A percentile compares a stretch with the other conserved stretches of the same genome.
These are phyloP conservation scores for Fusarium oxysporum DNA, from an alignment of 2,329 filamentous ascomycete genomes.

Conservation along the genomic window DNA sequence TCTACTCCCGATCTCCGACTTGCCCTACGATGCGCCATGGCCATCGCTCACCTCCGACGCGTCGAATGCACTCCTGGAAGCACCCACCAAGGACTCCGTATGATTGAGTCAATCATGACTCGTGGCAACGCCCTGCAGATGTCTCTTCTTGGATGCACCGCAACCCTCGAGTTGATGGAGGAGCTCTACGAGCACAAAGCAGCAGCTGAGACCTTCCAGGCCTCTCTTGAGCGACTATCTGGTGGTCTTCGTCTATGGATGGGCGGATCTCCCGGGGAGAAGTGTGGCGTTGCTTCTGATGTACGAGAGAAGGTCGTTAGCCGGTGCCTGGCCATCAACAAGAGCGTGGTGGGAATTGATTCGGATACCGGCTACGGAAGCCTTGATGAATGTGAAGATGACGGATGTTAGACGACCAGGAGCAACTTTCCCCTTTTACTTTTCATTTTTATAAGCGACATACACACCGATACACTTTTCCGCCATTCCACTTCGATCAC, in stretches of 20 bases:
- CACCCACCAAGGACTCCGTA: constrained; percentile 57
- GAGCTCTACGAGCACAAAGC: constrained; percentile 60
- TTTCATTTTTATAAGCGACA: constrained; percentile 13
- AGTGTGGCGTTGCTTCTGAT: constrained; percentile 62
- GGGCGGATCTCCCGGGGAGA: constrained; percentile 63
- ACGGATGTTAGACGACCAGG: constrained; percentile 39
- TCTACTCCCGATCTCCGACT: constrained; percentile 65
- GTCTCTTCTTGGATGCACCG: constrained; percentile 70
- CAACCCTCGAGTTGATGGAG: constrained; percentile 69
- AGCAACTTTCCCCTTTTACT: constrained; percentile 2
- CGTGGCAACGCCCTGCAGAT: constrained; percentile 56
- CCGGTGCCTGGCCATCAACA: constrained; percentile 66
- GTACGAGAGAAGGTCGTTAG: constrained; percentile 67
- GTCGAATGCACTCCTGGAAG: constrained; percentile 49
- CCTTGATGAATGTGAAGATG: constrained; percentile 63
- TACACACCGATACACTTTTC: constrained; percentile 7
- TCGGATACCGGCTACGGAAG: constrained; percentile 70
- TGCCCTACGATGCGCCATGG: constrained; percentile 70
- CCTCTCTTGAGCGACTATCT: constrained; percentile 66
- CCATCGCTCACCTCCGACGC: constrained; percentile 68
- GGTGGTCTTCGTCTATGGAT: constrained; percentile 71
- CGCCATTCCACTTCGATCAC: constrained; percentile 28
- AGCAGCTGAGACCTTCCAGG: constrained; percentile 59
- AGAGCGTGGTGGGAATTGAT: constrained; percentile 69
- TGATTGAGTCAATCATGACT: constrained; percentile 63